Conservation (phyloP, 2,329 filamentous ascomycete species). For the Neopestalotiopsis rosae region DNA sequence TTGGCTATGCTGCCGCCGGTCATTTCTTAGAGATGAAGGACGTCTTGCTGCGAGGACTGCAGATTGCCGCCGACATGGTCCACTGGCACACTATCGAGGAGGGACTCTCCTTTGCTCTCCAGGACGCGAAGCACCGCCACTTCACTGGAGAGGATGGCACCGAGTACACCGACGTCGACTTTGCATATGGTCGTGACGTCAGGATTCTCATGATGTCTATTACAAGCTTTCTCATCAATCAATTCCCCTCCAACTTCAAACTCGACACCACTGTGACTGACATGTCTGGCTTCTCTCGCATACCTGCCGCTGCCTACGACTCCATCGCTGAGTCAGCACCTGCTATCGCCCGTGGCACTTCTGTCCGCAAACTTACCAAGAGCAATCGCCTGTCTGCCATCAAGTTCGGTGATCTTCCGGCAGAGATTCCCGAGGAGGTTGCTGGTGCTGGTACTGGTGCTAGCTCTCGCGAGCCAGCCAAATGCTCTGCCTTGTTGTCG, state of each 20-base stretch:
- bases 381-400: constrained; percentile 66
- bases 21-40: constrained; percentile 60
- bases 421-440: constrained; percentile 37
- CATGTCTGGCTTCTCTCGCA: constrained; percentile 44
- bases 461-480: constrained; percentile 34
- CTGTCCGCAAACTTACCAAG: constrained; percentile 38
- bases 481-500: constrained; percentile 60
- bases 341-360: constrained; percentile 45
- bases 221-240: constrained; percentile 63
- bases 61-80: constrained; percentile 62
- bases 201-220: constrained; percentile 59
- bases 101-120: constrained; percentile 62
- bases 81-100: constrained; percentile 68
- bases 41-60: constrained; percentile 62
- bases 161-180: constrained; percentile 34
- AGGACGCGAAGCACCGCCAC: constrained; percentile 42
- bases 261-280: constrained; percentile 54
- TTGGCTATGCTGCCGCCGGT: constrained; percentile 70
- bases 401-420: constrained; percentile 71
- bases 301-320: constrained; percentile 38
- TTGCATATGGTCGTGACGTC: constrained; percentile 60
- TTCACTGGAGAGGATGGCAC: constrained; percentile 24
- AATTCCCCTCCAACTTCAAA: constrained; percentile 64
- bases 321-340: constrained; percentile 40
- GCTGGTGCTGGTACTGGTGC: constrained; percentile 15